These are phyloP conservation scores for Rhizopogon roseolus DNA, from an alignment of 768 basidiomycete genomes.

Conservation along the genomic window DNA sequence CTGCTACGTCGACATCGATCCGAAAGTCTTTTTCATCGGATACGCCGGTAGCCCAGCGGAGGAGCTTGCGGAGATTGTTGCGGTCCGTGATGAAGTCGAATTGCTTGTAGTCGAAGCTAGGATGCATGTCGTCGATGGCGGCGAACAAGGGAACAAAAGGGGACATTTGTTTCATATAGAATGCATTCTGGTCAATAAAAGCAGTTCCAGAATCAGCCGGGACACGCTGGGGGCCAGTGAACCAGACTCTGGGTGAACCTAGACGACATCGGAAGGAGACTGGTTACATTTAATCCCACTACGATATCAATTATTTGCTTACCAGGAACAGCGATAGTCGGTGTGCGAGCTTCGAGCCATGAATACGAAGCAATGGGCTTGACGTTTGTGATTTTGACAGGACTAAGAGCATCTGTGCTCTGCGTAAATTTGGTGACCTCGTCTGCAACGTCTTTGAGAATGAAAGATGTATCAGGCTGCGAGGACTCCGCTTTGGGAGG, in stretches of 20 bases:
- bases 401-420: slow-evolving; percentile 4
- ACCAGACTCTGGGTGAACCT: slow-evolving; percentile 64
- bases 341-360: slow-evolving; percentile 38
- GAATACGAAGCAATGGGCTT: slow-evolving; percentile 48
- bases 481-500: background rate
- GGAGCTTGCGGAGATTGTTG: slow-evolving; percentile 59
- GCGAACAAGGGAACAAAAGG: slow-evolving; percentile 53
- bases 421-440: slow-evolving; percentile 12
- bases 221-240: slow-evolving; percentile 47
- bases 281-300: background rate
- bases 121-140: slow-evolving; percentile 45
- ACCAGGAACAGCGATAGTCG: slow-evolving; percentile 53
- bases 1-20: slow-evolving; percentile 64
- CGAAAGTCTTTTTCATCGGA: slow-evolving; percentile 43
- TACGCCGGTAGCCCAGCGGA: slow-evolving; percentile 45
- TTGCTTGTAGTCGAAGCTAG: slow-evolving; percentile 23
- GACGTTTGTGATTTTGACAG: slow-evolving; percentile 33
- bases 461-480: slow-evolving; percentile 7
- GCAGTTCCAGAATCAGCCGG: slow-evolving; percentile 45
- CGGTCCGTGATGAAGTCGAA: slow-evolving; percentile 56
- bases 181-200: slow-evolving; percentile 57
- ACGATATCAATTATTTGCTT: background rate
- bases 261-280: slow-evolving; percentile 4
- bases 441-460: slow-evolving; percentile 18
- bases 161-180: slow-evolving; percentile 31